Evolutionary conservation across 768 basidiomycete species (phyloP).

Genomic region (Pleurotus djamor): DNA sequence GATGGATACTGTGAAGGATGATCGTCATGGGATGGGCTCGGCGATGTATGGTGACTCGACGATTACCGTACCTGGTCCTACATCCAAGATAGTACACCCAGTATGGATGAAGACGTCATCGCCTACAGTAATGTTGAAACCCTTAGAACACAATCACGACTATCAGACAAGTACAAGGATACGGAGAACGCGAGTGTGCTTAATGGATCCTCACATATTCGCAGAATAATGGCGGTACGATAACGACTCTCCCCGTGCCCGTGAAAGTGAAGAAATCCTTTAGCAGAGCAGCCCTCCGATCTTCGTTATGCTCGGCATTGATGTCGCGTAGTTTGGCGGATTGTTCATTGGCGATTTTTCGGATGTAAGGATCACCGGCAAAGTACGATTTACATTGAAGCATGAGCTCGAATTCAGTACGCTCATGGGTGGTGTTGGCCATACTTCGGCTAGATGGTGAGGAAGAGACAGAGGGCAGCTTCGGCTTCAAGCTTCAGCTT

Average conservation of each 20-base stretch:
- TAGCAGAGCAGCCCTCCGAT: background rate
- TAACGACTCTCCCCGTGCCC: background rate
- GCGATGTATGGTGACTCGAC: background rate
- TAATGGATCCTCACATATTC: background rate
- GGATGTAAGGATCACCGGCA: constrained; percentile 4
- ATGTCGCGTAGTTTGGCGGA: background rate
- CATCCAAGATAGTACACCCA: background rate
- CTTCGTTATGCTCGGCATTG: background rate
- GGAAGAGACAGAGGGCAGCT: background rate
- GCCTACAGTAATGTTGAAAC: constrained; percentile 1
- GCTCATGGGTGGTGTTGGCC: background rate
- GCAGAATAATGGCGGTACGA: constrained; percentile 4
- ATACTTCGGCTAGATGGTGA: background rate
- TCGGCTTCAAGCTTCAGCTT: too few species aligned
- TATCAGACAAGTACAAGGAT: background rate
- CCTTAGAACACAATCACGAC: background rate
- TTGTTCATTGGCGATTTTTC: background rate
- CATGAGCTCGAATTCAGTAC: constrained; percentile 4
- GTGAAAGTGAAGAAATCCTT: constrained; percentile 1
- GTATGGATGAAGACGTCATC: constrained; percentile 3
- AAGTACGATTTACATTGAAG: background rate
- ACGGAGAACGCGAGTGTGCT: background rate
- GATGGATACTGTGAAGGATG: background rate
- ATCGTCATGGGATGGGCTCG: background rate
- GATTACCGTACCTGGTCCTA: background rate